Conservation (phyloP, 495 filamentous ascomycete species). For the Pseudevernia furfuracea region DNA sequence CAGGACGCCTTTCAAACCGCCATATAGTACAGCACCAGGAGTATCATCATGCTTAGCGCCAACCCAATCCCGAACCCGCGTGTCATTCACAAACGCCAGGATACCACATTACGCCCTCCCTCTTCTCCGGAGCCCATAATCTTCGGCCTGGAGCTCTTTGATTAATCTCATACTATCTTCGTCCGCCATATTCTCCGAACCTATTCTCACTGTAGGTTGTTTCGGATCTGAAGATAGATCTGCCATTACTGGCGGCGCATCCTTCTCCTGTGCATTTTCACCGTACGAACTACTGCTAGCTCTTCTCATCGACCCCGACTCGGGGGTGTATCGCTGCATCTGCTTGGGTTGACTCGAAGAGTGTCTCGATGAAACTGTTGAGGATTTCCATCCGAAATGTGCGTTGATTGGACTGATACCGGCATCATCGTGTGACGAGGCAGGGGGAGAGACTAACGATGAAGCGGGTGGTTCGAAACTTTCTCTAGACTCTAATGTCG, state of each 20-base stretch:
- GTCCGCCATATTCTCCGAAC: constrained; percentile 38
- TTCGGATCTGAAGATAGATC: constrained; percentile 18
- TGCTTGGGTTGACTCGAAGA: constrained; percentile 45
- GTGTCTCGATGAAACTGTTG: constrained; percentile 40
- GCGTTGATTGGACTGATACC: constrained; percentile 31
- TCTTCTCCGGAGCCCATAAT: constrained; percentile 50
- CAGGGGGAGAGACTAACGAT: constrained; percentile 46
- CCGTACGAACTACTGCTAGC: constrained; percentile 26
- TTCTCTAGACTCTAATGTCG: constrained; percentile 4
- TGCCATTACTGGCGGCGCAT: constrained; percentile 30
- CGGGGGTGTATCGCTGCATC: constrained; percentile 36
- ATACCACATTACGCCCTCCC: constrained; percentile 9
- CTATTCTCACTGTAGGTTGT: background rate
- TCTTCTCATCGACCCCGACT: constrained; percentile 31
- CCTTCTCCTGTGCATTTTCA: constrained; percentile 27
- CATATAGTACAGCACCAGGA: background rate
- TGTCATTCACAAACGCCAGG: background rate
- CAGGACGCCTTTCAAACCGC: background rate
- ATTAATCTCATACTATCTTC: constrained; percentile 49
- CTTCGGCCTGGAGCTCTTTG: constrained; percentile 50
- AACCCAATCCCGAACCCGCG: background rate
- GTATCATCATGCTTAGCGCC: constrained; percentile 1
- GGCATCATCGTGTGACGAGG: constrained; percentile 43
- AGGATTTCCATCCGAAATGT: constrained; percentile 33
- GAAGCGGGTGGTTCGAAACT: constrained; percentile 25